Evolutionary conservation across 768 basidiomycete genomes (phyloP).

Genomic region (Kwoniella heveanensis): DNA sequence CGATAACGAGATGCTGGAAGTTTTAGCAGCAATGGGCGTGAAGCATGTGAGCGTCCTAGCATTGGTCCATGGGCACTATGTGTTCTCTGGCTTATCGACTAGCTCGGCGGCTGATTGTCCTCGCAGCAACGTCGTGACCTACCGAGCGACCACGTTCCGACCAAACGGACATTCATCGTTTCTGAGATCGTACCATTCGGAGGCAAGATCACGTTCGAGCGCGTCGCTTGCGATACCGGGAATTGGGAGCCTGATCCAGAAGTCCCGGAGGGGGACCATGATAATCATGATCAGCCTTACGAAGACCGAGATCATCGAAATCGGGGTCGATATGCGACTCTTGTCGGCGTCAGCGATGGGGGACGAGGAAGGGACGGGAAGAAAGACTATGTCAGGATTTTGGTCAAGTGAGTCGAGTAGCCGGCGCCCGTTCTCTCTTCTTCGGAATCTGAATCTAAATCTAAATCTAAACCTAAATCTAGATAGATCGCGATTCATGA

Average conservation of each 20-base stretch:
- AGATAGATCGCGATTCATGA: no score
- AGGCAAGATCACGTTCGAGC: constrained; percentile 72
- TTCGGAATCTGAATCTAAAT: no score
- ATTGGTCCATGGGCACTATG: no score
- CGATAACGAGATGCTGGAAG: constrained; percentile 80
- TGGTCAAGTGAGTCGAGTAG: constrained; percentile 63
- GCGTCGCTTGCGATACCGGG: constrained; percentile 58
- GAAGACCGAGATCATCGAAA: neutral
- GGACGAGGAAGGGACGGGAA: constrained; percentile 35
- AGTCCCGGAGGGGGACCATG: neutral
- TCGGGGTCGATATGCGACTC: no score
- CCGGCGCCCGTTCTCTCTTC: neutral
- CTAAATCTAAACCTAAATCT: no score
- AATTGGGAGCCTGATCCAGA: constrained; percentile 53
- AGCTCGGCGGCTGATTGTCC: no score
- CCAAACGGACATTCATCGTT: constrained; percentile 34
- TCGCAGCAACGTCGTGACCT: constrained; percentile 40
- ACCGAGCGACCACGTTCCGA: constrained; percentile 25
- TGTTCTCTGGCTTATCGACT: no score
- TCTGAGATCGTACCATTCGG: constrained; percentile 71
- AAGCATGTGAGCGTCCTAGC: constrained; percentile 57
- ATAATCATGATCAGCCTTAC: constrained; percentile 4
- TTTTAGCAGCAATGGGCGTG: constrained; percentile 67
- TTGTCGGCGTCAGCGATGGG: no score
- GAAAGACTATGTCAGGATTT: constrained; percentile 67